Evolutionary conservation across 805 yeast genomes (phyloP), one percentile per base, ranked within the genome.

Genomic region (Lipomyces yamanashiensis): DNA sequence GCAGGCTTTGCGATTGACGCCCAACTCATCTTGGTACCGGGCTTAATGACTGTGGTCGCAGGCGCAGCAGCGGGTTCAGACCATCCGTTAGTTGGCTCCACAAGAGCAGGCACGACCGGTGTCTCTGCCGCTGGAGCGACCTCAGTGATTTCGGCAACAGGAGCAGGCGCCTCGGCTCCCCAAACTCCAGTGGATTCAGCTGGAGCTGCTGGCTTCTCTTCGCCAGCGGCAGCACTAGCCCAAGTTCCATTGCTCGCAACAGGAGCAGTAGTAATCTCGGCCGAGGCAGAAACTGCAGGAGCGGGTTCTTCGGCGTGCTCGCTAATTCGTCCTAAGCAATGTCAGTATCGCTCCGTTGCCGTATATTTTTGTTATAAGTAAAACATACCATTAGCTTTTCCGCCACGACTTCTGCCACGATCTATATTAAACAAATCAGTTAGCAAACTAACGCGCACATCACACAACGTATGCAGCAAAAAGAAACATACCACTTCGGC

Each of bases 51-150:
- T 39, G 72, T 54, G 63, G 69, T 62, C 33, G 65, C 75, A 43
- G 79, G 75, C 71, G 62, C 64, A 15, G 66, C 17, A 39, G 62
- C 69, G 51, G 66, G 65, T 7, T 50, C 54, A 1, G 64, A 50
- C 17, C 53, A 45, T 13, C 53, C 53, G 47, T 47, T 45, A 13
- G 49, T 40, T 15, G 54, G 7, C 33, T 51, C 54, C 7, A 19
- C 45, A 9, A 36, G 19, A 7, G 28, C 45, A 21, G 43, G 36
- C 5, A 34, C 45, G 28, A 13, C 17, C 6, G 45, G 39, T 28
- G 40, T 9, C 34, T 28, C 53, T 12, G 7, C 39, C 13, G 53
- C 21, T 28, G 54, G 9, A 19, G 54, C 44, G 33, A 44, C 7
- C 48, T 53, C 57, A 21, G 57, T 13, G 17, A 9, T 28, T 23